Conservation (phyloP, 2,329 filamentous ascomycete species). For the Lomentospora prolificans region DNA sequence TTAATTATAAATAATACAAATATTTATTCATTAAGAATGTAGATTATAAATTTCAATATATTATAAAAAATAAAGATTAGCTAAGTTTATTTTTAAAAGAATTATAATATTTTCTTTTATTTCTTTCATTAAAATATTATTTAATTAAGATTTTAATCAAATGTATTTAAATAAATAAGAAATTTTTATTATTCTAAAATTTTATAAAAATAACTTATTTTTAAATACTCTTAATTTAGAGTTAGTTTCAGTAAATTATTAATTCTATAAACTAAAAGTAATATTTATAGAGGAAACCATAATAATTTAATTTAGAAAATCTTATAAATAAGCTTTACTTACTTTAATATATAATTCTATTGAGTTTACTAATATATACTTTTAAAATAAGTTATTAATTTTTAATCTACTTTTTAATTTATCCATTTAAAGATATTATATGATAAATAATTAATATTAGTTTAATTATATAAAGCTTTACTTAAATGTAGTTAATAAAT, state of each 20-base stretch:
- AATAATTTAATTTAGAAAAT: too few species aligned
- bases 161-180: neutral
- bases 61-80: neutral
- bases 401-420: neutral
- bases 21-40: neutral
- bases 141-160: neutral
- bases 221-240: neutral
- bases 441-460: neutral
- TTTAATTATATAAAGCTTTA: neutral
- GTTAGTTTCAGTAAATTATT: neutral
- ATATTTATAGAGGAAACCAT: too few species aligned
- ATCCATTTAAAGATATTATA: neutral
- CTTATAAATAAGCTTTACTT: neutral
- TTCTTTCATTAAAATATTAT: neutral
- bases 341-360: neutral
- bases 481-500: neutral
- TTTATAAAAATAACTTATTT: too few species aligned
- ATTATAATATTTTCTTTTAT: neutral
- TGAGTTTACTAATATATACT: neutral
- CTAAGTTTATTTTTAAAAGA: neutral
- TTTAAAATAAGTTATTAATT: neutral
- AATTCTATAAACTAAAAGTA: neutral
- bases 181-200: neutral
- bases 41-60: slow-evolving; percentile 2
- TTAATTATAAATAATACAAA: neutral